Percentiles rank a stretch among this genome's conserved stretches.
These are phyloP conservation scores for Amyloporia xantha DNA, from an alignment of 768 basidiomycete species.

Conservation along the genomic window DNA sequence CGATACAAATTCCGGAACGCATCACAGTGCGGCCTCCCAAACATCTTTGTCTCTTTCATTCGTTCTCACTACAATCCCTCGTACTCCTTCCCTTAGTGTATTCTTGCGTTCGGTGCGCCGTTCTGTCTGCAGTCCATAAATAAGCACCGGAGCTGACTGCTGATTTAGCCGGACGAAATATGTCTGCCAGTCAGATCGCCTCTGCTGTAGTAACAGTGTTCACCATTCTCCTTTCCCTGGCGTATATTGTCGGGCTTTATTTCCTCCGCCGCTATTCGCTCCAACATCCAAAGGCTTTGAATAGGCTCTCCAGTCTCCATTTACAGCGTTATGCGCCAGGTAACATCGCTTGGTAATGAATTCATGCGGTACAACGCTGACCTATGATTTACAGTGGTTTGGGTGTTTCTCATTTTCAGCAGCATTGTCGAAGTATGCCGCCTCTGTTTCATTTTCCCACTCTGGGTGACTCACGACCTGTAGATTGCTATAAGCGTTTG, in stretches of 20 bases:
- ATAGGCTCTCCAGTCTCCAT: background rate
- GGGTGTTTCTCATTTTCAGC: constrained; percentile 25
- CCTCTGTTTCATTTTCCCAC: constrained; percentile 12
- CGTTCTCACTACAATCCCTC: no score
- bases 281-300: constrained; percentile 39
- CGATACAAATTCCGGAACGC: no score
- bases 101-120: no score
- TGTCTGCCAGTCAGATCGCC: background rate
- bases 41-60: no score
- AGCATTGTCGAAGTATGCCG: constrained; percentile 43
- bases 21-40: no score
- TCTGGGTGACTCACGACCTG: background rate
- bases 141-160: background rate
- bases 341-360: no score
- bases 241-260: constrained; percentile 46
- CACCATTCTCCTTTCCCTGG: constrained; percentile 29
- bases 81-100: no score
- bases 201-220: constrained; percentile 30
- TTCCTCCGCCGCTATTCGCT: constrained; percentile 40
- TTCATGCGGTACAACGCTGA: no score
- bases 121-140: no score
- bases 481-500: constrained; percentile 52
- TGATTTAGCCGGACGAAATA: background rate
- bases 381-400: constrained; percentile 1
- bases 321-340: constrained; percentile 15